Evolutionary conservation across 306 rosid species (phyloP), one percentile per base, ranked within the genome.

Genomic region (Prinsepia uniflora): DNA sequence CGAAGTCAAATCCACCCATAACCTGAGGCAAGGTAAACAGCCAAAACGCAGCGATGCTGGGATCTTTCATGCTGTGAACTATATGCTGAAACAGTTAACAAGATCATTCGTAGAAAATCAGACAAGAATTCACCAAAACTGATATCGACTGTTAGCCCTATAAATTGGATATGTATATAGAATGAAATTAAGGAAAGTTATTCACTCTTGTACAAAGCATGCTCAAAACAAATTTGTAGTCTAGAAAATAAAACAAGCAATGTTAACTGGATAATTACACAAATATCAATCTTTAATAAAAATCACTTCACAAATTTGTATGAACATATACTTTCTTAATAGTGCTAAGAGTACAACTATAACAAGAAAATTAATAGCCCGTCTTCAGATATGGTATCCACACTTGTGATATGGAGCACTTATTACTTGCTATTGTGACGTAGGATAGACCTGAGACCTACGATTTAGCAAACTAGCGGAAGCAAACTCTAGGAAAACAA

Each of bases 1-100:
- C 98, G 68, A 87, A 94, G 72, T 86, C 83, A 50, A 84, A 84
- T 75, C 92, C 98, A 72, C 92, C 97, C 82, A 78, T 80, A 72
- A 94, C 79, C 87, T 89, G 95, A 65, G 98, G 98, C 82, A 87
- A 86, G 64, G 95, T 90, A 59, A 90, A 39, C 74, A 94, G 73
- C 98, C 97, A 94, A 86, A 94, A 94, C 61, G 96, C 96, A 76
- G 98, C 98, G 56, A 90, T 89, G 80, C 91, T 84, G 74, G 98
- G 98, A 81, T 94, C 97, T 73, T 87, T 94, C 97, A 94, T 89
- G 89, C 96, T 89, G 65, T 94, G 83, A 73, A 72, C 84, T 75
- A 94, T 89, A 84, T 94, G 89, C 98, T 94, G 95, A 69, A 75
- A 73, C 71, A 76, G 49, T 42, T 42, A 43, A 68, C 56, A 60